Evolutionary conservation across 495 filamentous ascomycete genomes (phyloP).

Genomic region (Xylaria curta): DNA sequence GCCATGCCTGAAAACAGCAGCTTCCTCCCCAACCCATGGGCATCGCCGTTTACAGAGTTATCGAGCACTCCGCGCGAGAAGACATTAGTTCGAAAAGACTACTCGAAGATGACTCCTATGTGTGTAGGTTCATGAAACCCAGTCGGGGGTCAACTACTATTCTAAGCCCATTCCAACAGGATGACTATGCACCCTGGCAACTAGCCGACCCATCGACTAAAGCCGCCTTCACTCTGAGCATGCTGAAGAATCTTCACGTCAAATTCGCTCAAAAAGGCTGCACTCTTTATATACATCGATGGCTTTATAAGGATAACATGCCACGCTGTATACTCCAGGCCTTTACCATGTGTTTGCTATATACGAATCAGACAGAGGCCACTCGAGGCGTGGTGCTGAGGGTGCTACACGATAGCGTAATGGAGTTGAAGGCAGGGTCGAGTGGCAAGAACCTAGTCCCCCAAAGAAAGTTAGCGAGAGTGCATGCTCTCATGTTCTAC

Average conservation of each 20-base stretch:
- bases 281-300: conserved; percentile 44
- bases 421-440: conserved; percentile 31
- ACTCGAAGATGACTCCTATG: conserved; percentile 35
- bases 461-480: conserved; percentile 42
- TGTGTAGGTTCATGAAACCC: conserved; percentile 33
- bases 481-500: conserved; percentile 44
- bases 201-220: conserved; percentile 41
- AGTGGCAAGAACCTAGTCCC: conserved; percentile 28
- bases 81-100: conserved; percentile 21
- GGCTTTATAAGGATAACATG: conserved; percentile 41
- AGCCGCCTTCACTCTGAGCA: conserved; percentile 36
- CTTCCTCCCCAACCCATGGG: conserved; percentile 9
- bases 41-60: background rate
- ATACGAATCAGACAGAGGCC: conserved; percentile 38
- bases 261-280: conserved; percentile 36
- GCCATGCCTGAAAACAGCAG: conserved; percentile 10
- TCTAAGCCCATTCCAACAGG: conserved; percentile 30
- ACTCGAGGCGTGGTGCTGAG: conserved; percentile 42
- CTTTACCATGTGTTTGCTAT: conserved; percentile 42
- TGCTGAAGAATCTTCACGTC: conserved; percentile 35
- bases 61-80: background rate
- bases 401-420: conserved; percentile 35
- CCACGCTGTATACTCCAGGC: conserved; percentile 41
- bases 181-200: conserved; percentile 42
- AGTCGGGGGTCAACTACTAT: background rate